Evolutionary conservation across 1,284 basidiomycete genomes (phyloP), one percentile per base, ranked within the genome.

Genomic region (Pterulicium gracile): DNA sequence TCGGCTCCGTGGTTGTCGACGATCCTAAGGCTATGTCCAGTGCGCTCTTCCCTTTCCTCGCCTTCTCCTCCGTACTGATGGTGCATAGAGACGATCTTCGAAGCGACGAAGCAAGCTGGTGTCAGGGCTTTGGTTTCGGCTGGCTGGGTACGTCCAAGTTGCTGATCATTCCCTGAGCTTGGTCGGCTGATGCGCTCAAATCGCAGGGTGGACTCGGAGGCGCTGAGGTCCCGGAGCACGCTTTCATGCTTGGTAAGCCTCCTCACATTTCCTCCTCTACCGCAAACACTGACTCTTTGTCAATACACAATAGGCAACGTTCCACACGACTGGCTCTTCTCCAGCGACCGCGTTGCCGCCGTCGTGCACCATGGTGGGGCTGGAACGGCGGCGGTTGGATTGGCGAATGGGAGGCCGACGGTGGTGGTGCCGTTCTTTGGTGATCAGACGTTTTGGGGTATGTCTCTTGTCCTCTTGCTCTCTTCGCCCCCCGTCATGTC

Each of bases 341-440:
- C 72, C 24, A 61, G 77, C 7, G 62, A 60, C 0, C 64, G 67
- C 7, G 78, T 83, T 0, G 61, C 72, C 15, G 79, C 79, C 0
- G 79, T 83, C 0, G 77, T 79, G n/a, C 81, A 84, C 56, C 81
- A 84, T 54, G 81, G 81, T 3, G 80, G 79, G 2, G 80, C 81
- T 2, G 81, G 81, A 0, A 83, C 79, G 0, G 76, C 77, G 2
- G 77, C 79, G 0, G 75, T 78, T 5, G 78, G 79, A 2, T 58
- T 84, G n/a, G 63, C 73, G 1, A 75, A 78, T 45, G 80, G 81
- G 0, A 58, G 75, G 7, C 80, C 81, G 1, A 83, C 80, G 0
- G 72, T 82, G 4, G 69, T 84, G 0, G 74, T 82, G 1, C 79
- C 80, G 0, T 83, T 80, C 63, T 84, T 84, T 57, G 81, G 81